These are phyloP conservation scores for Penicillium maclennaniae DNA, from an alignment of 495 filamentous ascomycete species.

Conservation along the genomic window DNA sequence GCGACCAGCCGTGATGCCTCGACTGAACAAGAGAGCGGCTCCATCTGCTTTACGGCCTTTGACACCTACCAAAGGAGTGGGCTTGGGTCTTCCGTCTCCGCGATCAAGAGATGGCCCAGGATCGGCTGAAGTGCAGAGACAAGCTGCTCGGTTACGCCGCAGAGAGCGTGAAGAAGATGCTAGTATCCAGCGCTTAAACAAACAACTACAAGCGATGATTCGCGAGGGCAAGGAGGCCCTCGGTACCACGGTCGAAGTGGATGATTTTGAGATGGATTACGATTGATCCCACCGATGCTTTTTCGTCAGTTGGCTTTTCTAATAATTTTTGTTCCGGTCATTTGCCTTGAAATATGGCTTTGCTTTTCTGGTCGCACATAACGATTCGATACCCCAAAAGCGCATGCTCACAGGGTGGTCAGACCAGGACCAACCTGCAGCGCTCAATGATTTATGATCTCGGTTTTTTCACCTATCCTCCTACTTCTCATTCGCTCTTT, in stretches of 20 bases:
- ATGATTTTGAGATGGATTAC: constrained; percentile 50
- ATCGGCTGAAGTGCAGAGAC: constrained; percentile 60
- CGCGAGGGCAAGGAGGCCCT: constrained; percentile 81
- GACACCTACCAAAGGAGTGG: constrained; percentile 33
- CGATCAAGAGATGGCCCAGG: constrained; percentile 42
- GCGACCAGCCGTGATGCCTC: constrained; percentile 24
- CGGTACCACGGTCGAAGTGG: constrained; percentile 73
- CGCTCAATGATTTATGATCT: constrained; percentile 22
- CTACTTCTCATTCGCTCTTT: too few relatives aligned
- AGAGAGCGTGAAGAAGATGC: constrained; percentile 77
- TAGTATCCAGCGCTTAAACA: constrained; percentile 72
- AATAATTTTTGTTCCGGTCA: not conserved
- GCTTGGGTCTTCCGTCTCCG: constrained; percentile 27
- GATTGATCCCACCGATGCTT: constrained; percentile 7
- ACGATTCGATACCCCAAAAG: constrained; percentile 29
- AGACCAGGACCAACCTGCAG: constrained; percentile 6
- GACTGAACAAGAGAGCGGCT: constrained; percentile 26
- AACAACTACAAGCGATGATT: constrained; percentile 78
- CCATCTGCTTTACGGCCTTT: constrained; percentile 30
- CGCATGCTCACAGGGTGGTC: constrained; percentile 10
- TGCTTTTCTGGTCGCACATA: constrained; percentile 2
- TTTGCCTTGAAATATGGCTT: not conserved
- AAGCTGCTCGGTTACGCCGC: constrained; percentile 60
- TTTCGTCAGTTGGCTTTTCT: constrained; percentile 1
- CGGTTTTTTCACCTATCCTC: constrained; percentile 11